Percentiles rank a stretch among this genome's conserved stretches.
These are phyloP conservation scores for Alloascoidea africana DNA, from an alignment of 805 yeast species.

Conservation along the genomic window DNA sequence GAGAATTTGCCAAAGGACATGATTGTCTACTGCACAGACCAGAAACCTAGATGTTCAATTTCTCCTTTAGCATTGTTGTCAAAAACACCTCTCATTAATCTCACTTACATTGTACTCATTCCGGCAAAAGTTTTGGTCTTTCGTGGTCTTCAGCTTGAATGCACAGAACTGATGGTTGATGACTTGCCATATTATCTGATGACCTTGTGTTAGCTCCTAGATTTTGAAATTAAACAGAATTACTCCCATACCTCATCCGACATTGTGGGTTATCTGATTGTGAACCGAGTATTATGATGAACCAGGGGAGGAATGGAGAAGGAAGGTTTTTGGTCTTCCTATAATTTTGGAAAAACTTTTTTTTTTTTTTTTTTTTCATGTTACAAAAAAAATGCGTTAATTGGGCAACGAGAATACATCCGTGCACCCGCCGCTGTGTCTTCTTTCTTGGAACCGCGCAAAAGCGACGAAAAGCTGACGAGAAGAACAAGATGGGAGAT, in stretches of 20 bases:
- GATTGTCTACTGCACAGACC: slow-evolving; percentile 90
- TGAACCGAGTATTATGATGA: too few relatives aligned
- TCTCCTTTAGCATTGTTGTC: background rate
- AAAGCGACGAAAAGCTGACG: too few relatives aligned
- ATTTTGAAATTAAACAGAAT: background rate
- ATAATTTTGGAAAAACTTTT: background rate
- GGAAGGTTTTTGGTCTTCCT: too few relatives aligned
- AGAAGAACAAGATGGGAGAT: too few relatives aligned
- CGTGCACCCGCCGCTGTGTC: too few relatives aligned
- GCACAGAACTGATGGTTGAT: slow-evolving; percentile 94
- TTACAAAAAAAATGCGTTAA: too few relatives aligned
- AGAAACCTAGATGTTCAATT: slow-evolving; percentile 23
- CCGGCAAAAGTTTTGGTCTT: slow-evolving; percentile 85
- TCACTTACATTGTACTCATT: slow-evolving; percentile 87
- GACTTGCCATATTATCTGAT: slow-evolving; percentile 95
- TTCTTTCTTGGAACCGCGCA: too few relatives aligned
- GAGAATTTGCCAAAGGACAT: slow-evolving; percentile 91
- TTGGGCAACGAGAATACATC: too few relatives aligned
- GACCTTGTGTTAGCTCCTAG: slow-evolving; percentile 18
- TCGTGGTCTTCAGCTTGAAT: slow-evolving; percentile 77
- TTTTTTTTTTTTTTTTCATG: background rate
- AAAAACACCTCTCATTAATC: slow-evolving; percentile 44
- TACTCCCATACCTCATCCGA: slow-evolving; percentile 10
- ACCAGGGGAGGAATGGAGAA: too few relatives aligned
- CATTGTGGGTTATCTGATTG: too few relatives aligned